These are phyloP conservation scores for Multifurca ochricompacta DNA, from an alignment of 768 basidiomycete species.

Conservation along the genomic window DNA sequence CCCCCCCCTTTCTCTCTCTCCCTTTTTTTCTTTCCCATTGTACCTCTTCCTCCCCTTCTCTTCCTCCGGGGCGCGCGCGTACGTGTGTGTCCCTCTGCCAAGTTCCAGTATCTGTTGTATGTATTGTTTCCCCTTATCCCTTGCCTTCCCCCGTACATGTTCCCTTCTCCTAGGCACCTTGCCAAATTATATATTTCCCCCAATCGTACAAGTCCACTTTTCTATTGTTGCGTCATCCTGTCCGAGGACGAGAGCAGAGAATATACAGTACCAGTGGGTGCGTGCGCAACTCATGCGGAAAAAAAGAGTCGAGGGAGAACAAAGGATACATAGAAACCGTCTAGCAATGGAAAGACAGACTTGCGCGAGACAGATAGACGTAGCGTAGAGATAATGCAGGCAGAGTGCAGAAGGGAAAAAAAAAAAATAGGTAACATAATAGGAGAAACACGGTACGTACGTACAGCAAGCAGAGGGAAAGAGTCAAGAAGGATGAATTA, in stretches of 20 bases:
- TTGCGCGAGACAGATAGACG: background rate
- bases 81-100: background rate
- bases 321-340: background rate
- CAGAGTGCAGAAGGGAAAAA: background rate
- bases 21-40: background rate
- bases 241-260: background rate
- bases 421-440: background rate
- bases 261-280: background rate
- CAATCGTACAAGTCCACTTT: conserved; percentile 4
- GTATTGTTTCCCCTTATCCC: background rate
- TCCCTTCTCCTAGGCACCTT: no score
- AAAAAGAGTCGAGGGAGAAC: no score
- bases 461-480: background rate
- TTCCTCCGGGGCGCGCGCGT: no score
- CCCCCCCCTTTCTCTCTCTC: background rate
- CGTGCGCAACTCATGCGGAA: background rate
- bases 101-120: background rate
- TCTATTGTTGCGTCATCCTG: background rate
- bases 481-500: background rate
- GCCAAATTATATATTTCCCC: no score
- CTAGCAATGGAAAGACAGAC: background rate
- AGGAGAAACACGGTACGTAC: no score
- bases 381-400: background rate
- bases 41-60: no score
- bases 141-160: no score